Conservation (phyloP, 148 eudicot species). For the Spergularia bocconei region DNA sequence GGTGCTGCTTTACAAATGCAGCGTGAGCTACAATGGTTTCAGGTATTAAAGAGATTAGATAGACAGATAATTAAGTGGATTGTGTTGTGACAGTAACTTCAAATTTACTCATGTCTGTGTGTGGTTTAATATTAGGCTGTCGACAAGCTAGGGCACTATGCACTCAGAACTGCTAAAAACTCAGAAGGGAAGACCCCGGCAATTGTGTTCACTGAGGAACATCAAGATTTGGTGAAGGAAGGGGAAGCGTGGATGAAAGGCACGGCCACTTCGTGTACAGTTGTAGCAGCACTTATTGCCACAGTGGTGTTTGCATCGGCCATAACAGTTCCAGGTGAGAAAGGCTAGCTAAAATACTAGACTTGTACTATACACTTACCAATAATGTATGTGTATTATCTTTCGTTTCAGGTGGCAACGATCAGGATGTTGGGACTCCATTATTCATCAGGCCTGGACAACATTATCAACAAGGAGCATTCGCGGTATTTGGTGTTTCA, state of each 20-base stretch:
- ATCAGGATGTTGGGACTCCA: not conserved
- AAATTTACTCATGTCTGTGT: too few relatives aligned
- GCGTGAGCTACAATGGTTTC: constrained; percentile 35
- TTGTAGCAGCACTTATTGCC: constrained; percentile 28
- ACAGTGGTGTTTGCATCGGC: constrained; percentile 24
- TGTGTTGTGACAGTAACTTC: too few relatives aligned
- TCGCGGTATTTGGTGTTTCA: constrained; percentile 9
- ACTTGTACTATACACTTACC: too few relatives aligned
- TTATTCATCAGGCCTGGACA: not conserved
- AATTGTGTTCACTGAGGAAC: constrained; percentile 19
- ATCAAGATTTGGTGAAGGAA: constrained; percentile 21
- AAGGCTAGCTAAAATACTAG: too few relatives aligned
- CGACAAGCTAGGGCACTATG: constrained; percentile 21
- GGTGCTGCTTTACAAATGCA: constrained; percentile 32
- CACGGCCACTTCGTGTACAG: constrained; percentile 26
- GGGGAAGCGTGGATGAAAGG: constrained; percentile 33
- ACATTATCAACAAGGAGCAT: not conserved
- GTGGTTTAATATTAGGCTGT: constrained; percentile 16
- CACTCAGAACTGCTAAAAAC: constrained; percentile 20
- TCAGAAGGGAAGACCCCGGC: constrained; percentile 9
- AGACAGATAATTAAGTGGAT: too few relatives aligned
- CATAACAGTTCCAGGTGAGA: constrained; percentile 20
- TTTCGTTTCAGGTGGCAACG: constrained; percentile 23
- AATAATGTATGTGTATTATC: too few relatives aligned
- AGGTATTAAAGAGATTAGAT: constrained; percentile 16